A percentile compares a stretch with the other conserved stretches of the same genome.
Conservation (phyloP, 2,329 filamentous ascomycete species). For the Diaporthe vaccinii region DNA sequence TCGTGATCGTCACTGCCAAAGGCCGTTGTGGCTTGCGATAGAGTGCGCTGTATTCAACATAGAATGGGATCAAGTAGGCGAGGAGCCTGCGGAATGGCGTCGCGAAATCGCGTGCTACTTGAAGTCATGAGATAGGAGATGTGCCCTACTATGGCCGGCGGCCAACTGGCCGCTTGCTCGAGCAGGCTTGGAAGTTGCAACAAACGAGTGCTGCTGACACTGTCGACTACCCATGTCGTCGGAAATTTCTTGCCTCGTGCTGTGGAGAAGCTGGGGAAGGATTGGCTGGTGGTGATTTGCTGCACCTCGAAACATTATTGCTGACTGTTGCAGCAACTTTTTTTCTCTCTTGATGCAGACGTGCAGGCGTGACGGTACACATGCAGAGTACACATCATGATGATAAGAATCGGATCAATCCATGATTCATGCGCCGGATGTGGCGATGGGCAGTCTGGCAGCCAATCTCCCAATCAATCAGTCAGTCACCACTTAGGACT, state of each 20-base stretch:
- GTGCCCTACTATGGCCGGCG: background rate
- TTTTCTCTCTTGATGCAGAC: background rate
- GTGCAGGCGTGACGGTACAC: background rate
- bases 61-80: background rate
- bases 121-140: background rate
- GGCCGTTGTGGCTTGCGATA: constrained; percentile 1
- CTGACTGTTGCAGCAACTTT: background rate
- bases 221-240: constrained; percentile 11
- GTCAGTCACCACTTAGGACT: background rate
- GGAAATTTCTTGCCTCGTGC: constrained; percentile 27
- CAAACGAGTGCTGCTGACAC: constrained; percentile 3
- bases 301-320: constrained; percentile 11
- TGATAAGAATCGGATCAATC: background rate
- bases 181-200: constrained; percentile 7
- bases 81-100: background rate
- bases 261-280: constrained; percentile 28
- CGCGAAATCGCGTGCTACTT: background rate
- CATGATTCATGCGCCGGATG: constrained; percentile 16
- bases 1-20: constrained; percentile 4
- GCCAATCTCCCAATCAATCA: background rate
- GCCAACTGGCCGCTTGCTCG: background rate
- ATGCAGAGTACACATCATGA: background rate
- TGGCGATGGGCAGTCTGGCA: background rate
- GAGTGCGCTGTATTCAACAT: background rate
- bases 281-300: constrained; percentile 26